These are phyloP conservation scores for Septoria petroselini DNA, from an alignment of 2,329 filamentous ascomycete genomes.

Conservation along the genomic window DNA sequence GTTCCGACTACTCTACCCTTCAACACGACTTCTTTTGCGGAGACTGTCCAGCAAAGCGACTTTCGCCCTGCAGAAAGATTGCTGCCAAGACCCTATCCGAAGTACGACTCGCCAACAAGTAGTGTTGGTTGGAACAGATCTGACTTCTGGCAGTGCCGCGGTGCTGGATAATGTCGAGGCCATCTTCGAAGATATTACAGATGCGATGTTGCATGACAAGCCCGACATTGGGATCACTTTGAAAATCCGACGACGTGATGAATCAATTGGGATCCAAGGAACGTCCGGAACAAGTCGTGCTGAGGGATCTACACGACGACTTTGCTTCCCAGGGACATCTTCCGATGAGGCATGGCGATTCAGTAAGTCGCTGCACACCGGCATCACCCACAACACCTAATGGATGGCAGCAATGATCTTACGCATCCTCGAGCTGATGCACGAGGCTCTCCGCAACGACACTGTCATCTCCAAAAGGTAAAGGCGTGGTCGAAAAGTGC, in stretches of 20 bases:
- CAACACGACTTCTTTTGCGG: conserved; percentile 7
- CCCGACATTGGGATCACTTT: conserved; percentile 51
- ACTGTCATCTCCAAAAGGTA: conserved; percentile 57
- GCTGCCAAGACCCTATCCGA: conserved; percentile 12
- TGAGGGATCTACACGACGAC: conserved; percentile 21
- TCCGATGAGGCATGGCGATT: conserved; percentile 59
- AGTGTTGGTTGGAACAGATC: background rate
- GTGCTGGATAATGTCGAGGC: conserved; percentile 56
- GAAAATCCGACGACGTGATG: conserved; percentile 33
- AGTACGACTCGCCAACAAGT: conserved; percentile 1
- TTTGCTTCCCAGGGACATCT: conserved; percentile 55
- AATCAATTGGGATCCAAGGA: too few relatives aligned
- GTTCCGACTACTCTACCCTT: background rate
- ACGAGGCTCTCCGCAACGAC: conserved; percentile 50
- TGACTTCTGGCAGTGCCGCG: conserved; percentile 12
- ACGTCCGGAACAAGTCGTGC: background rate
- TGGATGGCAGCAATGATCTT: conserved; percentile 49
- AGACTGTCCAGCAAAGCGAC: conserved; percentile 8
- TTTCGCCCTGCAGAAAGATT: conserved; percentile 5
- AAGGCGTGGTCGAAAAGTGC: background rate
- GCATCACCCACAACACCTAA: conserved; percentile 2
- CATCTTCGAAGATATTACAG: conserved; percentile 53
- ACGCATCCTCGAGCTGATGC: conserved; percentile 56
- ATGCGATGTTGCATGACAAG: conserved; percentile 47
- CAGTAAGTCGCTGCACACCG: conserved; percentile 37